phyloP scores from a whole-genome alignment of 495 filamentous ascomycete species.

The Xylaria scruposa region DNA sequence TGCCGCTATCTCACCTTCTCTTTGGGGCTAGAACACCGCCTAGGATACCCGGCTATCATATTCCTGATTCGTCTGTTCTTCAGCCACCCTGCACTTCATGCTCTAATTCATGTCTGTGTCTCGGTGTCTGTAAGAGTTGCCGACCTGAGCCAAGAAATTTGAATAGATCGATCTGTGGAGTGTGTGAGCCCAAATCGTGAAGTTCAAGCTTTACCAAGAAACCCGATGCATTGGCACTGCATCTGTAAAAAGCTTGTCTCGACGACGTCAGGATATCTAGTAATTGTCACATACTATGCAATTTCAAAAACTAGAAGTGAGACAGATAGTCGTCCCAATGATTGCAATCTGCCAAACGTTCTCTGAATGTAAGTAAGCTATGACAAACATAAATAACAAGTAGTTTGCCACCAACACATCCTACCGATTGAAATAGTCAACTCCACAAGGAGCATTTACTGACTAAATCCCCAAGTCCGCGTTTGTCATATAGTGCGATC shows the following conservation, averaged over 20 bases:
- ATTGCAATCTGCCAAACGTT: not conserved
- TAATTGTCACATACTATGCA: not conserved
- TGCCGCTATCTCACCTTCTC: constrained; percentile 16
- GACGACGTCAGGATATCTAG: not conserved
- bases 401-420: not conserved
- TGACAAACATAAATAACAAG: not conserved
- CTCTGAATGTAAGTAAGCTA: not conserved
- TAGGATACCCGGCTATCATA: not conserved
- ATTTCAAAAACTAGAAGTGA: not conserved
- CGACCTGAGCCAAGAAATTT: not conserved
- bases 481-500: constrained; percentile 56
- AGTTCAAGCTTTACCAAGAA: constrained; percentile 23
- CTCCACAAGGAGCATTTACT: not conserved
- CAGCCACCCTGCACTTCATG: not conserved
- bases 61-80: constrained; percentile 7
- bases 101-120: not conserved
- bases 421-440: not conserved
- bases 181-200: constrained; percentile 15
- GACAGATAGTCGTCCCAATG: not conserved
- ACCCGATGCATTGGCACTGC: constrained; percentile 6
- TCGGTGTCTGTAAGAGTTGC: not conserved
- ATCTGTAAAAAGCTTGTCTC: constrained; percentile 21
- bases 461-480: constrained; percentile 29
- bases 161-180: not conserved
- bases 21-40: constrained; percentile 7